phyloP scores from a whole-genome alignment of 768 basidiomycete species.

The Russula griseocarnosa region DNA sequence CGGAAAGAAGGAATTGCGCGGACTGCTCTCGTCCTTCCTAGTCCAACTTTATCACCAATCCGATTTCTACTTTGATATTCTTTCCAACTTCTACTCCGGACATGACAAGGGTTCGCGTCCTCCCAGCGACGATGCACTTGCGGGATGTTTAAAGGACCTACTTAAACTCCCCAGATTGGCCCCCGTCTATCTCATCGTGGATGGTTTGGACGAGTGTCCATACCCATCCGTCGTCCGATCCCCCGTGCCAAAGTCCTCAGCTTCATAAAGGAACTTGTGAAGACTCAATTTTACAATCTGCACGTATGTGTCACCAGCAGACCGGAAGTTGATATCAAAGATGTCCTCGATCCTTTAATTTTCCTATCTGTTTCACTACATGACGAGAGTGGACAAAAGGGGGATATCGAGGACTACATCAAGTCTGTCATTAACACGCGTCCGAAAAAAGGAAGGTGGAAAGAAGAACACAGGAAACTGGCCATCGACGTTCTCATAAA shows the following conservation, averaged over 20 bases:
- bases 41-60: background rate
- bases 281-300: background rate
- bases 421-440: background rate
- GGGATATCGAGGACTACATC: background rate
- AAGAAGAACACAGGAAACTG: background rate
- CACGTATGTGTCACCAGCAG: background rate
- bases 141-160: background rate
- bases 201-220: background rate
- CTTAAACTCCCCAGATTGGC: background rate
- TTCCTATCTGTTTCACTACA: background rate
- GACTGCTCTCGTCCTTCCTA: background rate
- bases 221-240: background rate
- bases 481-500: background rate
- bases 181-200: background rate
- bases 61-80: background rate
- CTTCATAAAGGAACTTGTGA: background rate
- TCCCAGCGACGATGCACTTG: background rate
- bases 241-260: background rate
- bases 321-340: background rate
- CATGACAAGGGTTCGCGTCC: background rate
- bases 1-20: background rate
- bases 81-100: background rate
- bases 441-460: background rate
- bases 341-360: background rate
- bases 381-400: background rate